Evolutionary conservation across 257 asterid species (phyloP).

Genomic region (Paulownia fortunei): DNA sequence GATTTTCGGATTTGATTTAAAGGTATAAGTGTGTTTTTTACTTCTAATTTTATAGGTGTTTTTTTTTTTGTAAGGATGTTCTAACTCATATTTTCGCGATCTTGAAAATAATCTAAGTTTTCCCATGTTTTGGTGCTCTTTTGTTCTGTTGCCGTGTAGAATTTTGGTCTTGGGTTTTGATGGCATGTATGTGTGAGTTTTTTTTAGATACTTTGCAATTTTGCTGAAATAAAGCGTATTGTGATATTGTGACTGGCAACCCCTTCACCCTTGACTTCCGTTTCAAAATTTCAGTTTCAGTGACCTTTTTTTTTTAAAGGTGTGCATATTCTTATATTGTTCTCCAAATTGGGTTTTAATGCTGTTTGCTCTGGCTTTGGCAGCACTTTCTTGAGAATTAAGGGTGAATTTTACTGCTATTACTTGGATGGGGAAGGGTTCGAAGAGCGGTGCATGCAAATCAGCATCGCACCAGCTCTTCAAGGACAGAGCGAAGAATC

Average conservation of each 20-base stretch:
- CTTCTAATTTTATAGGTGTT: background rate
- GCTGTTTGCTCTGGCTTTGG: conserved; percentile 30
- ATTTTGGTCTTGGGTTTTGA: background rate
- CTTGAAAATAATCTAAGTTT: background rate
- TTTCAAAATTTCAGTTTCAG: background rate
- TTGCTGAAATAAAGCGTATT: background rate
- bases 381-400: conserved; percentile 41
- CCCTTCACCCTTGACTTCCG: background rate
- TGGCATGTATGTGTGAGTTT: background rate
- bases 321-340: background rate
- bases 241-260: background rate
- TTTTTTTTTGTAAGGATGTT: background rate
- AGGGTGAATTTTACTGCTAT: conserved; percentile 15
- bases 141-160: background rate
- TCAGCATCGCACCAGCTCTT: conserved; percentile 87
- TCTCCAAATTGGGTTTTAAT: background rate
- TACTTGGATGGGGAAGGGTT: conserved; percentile 75
- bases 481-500: conserved; percentile 90
- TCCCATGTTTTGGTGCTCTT: conserved; percentile 8
- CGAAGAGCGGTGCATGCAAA: conserved; percentile 78
- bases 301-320: background rate
- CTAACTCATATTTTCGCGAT: conserved; percentile 20
- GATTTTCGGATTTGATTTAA: background rate
- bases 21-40: background rate
- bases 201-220: background rate